Percentiles rank a stretch among this genome's conserved stretches.
These are phyloP conservation scores for Mucor indicus DNA, from an alignment of 371 early-diverging fungal genomes.

Conservation along the genomic window DNA sequence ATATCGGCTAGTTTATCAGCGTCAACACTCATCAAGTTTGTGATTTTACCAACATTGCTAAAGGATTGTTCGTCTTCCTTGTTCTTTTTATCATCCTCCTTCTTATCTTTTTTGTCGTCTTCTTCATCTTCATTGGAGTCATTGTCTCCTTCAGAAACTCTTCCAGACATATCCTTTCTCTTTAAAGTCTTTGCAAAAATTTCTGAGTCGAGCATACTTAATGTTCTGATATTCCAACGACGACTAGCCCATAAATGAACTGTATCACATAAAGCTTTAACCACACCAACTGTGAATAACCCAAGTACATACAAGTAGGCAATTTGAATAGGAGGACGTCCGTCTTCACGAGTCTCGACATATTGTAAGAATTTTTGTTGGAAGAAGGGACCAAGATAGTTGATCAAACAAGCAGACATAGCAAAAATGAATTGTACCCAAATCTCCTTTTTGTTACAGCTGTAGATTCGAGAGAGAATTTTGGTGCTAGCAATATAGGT, in stretches of 20 bases:
- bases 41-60: constrained; percentile 66
- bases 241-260: constrained; percentile 48
- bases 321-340: constrained; percentile 19
- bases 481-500: background rate
- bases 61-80: constrained; percentile 18
- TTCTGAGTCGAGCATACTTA: constrained; percentile 49
- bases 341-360: constrained; percentile 22
- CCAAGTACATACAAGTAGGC: constrained; percentile 46
- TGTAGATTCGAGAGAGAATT: constrained; percentile 23
- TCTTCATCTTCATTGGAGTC: constrained; percentile 9
- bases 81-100: constrained; percentile 5
- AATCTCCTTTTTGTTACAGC: constrained; percentile 21
- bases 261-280: constrained; percentile 32
- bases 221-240: constrained; percentile 46
- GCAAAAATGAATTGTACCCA: constrained; percentile 37
- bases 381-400: constrained; percentile 41
- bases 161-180: constrained; percentile 49
- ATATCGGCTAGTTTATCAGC: constrained; percentile 52
- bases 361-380: constrained; percentile 42
- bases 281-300: constrained; percentile 42
- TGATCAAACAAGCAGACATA: constrained; percentile 24
- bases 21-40: constrained; percentile 81
- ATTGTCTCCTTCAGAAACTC: constrained; percentile 11
- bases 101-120: constrained; percentile 1
- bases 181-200: constrained; percentile 48